Base-by-base conservation (phyloP, 2,329 filamentous ascomycete species). In the Tolypocladium album region DNA sequence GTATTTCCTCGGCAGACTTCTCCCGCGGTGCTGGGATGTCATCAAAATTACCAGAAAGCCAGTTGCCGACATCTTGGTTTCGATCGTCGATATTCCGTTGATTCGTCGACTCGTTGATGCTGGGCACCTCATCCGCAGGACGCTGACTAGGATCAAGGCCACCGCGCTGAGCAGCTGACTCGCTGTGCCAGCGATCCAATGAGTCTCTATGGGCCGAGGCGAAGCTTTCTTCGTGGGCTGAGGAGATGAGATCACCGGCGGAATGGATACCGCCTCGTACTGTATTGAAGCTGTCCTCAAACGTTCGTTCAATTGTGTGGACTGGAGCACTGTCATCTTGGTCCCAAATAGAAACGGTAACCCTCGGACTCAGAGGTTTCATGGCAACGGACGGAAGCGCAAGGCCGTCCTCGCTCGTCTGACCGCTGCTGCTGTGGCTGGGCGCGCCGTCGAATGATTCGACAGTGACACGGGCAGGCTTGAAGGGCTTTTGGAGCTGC, bases 321-420 rank as follows among this genome's bases (percentile, higher is more conserved):
- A 75, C 66, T 0, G 71, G 70, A 27, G 66, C 68, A 42, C 67
- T 68, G 50, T 70, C 74, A 59, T 75, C 79, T 62, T 74, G 76
- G 55, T 77, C 80, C 79, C 80, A 85, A 63, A 82, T 72, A 1
- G 82, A 85, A 56, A 85, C 79, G 7, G 78, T 83, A 24, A 85
- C 79, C 36, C 77, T 76, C 8, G 82, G 82, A 66, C 82, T 84
- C 61, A 76, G 77, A 24, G 72, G 68, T 39, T 74, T 69, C 77
- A 81, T 81, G 58, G 71, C 66, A 57, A 73, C 66, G 11, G 73
- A 66, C 53, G 70, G 69, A 2, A 75, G 72, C 4, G 71, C 75
- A 42, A 76, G 65, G 50, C 74, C 75, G 67, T 81, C 81, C 66
- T 82, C 80, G 61, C 79, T 81, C 4, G 82, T 80, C 58, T 72